Conservation (phyloP, 2,329 filamentous ascomycete genomes). For the Arthrobotrys iridis region DNA sequence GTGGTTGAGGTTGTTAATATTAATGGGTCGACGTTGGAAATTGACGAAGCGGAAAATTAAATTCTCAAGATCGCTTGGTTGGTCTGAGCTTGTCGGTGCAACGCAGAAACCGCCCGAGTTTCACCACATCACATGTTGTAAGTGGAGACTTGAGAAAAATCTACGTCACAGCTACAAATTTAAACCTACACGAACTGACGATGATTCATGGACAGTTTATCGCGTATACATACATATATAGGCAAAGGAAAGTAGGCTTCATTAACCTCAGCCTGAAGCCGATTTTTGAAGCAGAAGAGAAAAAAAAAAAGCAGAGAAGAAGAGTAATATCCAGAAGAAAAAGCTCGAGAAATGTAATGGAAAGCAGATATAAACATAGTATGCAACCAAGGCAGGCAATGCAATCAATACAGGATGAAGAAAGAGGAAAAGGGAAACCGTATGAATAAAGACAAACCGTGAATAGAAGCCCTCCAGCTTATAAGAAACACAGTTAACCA, state of each 20-base stretch:
- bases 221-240: slow-evolving; percentile 46
- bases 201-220: slow-evolving; percentile 10
- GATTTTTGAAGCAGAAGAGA: background rate
- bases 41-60: slow-evolving; percentile 44
- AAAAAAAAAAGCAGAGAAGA: background rate
- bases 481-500: background rate
- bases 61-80: slow-evolving; percentile 40
- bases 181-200: too few species aligned
- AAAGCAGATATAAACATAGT: background rate
- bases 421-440: background rate
- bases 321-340: background rate
- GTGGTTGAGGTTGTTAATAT: background rate
- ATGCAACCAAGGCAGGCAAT: slow-evolving; percentile 39
- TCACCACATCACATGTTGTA: background rate
- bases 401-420: slow-evolving; percentile 11
- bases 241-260: background rate
- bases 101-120: slow-evolving; percentile 9
- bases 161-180: background rate
- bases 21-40: slow-evolving; percentile 2
- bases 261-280: background rate
- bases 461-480: slow-evolving; percentile 3
- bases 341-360: background rate
- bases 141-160: background rate
- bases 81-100: background rate
- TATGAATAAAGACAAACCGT: background rate